These are phyloP conservation scores for Talaromyces sp. DNA, from an alignment of 2,329 filamentous ascomycete genomes.

Conservation along the genomic window DNA sequence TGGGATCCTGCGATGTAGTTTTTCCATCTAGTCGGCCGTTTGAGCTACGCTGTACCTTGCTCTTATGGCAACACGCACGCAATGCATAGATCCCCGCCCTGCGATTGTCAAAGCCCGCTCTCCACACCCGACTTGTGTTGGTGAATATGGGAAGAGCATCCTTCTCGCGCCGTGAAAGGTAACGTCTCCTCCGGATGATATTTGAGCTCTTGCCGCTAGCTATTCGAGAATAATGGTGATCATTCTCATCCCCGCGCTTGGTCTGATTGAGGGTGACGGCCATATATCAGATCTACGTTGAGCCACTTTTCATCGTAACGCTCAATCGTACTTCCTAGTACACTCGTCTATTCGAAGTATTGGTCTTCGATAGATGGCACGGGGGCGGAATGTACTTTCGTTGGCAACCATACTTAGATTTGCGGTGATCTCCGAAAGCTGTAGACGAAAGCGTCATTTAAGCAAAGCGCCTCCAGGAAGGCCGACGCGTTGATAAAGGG, in stretches of 20 bases:
- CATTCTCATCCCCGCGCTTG: not conserved
- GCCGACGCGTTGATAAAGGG: not conserved
- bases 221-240: not conserved
- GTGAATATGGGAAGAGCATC: not conserved
- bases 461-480: not conserved
- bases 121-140: not conserved
- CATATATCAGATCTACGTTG: constrained; percentile 11
- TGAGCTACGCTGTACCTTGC: not conserved
- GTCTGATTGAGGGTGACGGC: not conserved
- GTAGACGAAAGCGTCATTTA: not conserved
- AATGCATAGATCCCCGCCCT: not conserved
- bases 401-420: not conserved
- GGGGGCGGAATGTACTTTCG: not conserved
- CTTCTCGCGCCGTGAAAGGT: not conserved
- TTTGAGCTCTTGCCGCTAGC: not conserved
- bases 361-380: not conserved
- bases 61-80: constrained; percentile 7
- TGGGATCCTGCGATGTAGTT: constrained; percentile 23
- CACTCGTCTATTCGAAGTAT: not conserved
- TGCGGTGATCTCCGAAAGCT: not conserved
- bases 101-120: not conserved
- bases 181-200: not conserved
- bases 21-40: constrained; percentile 4
- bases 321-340: constrained; percentile 1
- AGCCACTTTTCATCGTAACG: constrained; percentile 10